Evolutionary conservation across 768 basidiomycete genomes (phyloP), one percentile per base, ranked within the genome.

Genomic region (Boletus vinaceobasis): DNA sequence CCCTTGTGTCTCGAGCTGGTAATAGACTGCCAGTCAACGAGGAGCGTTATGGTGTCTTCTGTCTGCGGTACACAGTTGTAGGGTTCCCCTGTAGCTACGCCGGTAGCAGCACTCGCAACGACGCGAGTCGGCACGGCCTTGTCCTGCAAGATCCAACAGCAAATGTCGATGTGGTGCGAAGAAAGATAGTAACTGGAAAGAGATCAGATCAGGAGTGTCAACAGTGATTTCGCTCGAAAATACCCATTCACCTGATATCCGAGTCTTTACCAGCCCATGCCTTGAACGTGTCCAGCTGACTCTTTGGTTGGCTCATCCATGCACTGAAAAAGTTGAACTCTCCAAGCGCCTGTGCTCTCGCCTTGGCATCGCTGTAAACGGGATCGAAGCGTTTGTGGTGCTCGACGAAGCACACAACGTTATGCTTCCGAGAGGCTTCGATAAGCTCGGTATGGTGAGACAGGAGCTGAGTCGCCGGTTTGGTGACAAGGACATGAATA

Each of bases 251-350:
- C 87, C 88, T 92, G 74, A 96, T 94, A 62, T 96, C 93, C 33
- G 90, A 91, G 69, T 94, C 91, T 72, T 87, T 92, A 36, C 93
- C 94, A 26, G 93, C 94, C 94, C 94, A 97, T 7, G 90, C 89
- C 53, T 85, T 85, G 83, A 96, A 97, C 0, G 94, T 96, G 72
- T 93, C 90, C 27, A 97, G 80, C 72, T 97, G 94, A 64, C 83
- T 86, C 74, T 97, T 97, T 40, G 94, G 94, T 71, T 96, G 94
- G 65, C 90, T 93, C 94, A 97, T 97, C 92, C 94, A 96, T 36
- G 93, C 90, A 61, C 77, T 90, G 83, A 93, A 96, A 73, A 93
- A 96, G 74, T 94, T 96, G 75, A 94, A 93, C 71, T 95, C 91
- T 33, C 93, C 92, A 26, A 95, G 78, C 7, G 80, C 73, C 27